Base-by-base conservation (phyloP, 2,329 filamentous ascomycete species). In the Cytospora chrysosperma region DNA sequence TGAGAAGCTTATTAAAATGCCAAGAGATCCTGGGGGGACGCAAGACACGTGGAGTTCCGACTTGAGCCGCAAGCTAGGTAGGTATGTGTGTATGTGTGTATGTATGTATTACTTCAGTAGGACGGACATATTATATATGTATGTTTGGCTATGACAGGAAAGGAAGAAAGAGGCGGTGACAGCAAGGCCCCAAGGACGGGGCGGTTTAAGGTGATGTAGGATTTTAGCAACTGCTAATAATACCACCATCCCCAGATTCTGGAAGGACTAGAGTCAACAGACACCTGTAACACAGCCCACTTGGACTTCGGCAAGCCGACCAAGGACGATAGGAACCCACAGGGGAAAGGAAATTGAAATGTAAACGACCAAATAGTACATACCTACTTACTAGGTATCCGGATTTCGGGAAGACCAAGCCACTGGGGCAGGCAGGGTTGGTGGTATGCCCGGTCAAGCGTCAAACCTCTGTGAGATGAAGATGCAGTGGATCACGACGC, bases 211-310 rank as follows among this genome's bases (percentile, higher is more conserved):
- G n/a, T 52, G 27, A 57, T 37, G 59, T 40, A 63, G 55, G 61
- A 54, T 51, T 58, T 19, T 50, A 58, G 53, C 34, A 43, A 62
- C 54, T 63, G 52, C 53, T 63, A 59, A 53, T 49, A 55, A 62
- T 53, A 59, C 51, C 28, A n/a, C 49, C 40, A 62, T 58, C 63
- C 59, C 63, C 54, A 62, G 63, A 52, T 52, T 59, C 34, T 26
- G 28, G 55, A 57, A 43, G 32, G 19, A 28, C 37, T 51, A 60
- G n/a, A 59, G 26, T 30, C 21, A n/a, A n/a, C 34, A 37, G n/a
- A 17, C 24, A 32, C 4, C 15, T 59, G 51, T 24, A 56, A 51
- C 63, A 65, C 50, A 62, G 63, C 63, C 63, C 63, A 65, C 63
- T 55, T 56, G 37, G 37, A 59, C 62, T 13, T 57, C 59, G 59